A percentile compares a stretch with the other conserved stretches of the same genome.
Evolutionary conservation across 208 protist genomes (phyloP).

Genomic region (Porcisia deanei): DNA sequence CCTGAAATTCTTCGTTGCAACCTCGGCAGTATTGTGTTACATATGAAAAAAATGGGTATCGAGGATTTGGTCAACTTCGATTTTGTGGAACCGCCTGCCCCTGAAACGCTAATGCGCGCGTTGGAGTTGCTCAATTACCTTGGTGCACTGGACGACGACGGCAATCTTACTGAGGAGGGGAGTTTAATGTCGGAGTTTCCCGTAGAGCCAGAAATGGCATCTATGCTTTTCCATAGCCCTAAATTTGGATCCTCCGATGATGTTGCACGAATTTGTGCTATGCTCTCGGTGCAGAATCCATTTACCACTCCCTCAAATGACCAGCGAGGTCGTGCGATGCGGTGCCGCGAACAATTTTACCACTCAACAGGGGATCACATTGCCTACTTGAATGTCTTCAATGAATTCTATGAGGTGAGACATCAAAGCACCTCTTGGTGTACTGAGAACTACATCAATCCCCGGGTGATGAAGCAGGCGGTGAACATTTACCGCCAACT

Average conservation of each 20-base stretch:
- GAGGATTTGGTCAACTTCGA: conserved; percentile 98
- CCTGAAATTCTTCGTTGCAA: conserved; percentile 99
- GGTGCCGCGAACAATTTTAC: conserved; percentile 95
- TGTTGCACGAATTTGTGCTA: conserved; percentile 96
- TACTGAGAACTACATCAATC: conserved; percentile 98
- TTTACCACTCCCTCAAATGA: conserved; percentile 76
- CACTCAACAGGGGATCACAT: conserved; percentile 97
- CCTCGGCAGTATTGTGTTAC: conserved; percentile 96
- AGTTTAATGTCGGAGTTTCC: conserved; percentile 98
- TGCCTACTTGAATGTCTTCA: conserved; percentile 94
- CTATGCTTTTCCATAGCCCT: conserved; percentile 95
- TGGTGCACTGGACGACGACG: conserved; percentile 97
- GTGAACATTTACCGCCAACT: conserved; percentile 96
- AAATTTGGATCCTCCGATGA: conserved; percentile 96
- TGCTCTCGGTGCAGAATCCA: conserved; percentile 92
- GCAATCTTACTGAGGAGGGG: conserved; percentile 95
- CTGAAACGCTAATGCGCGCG: conserved; percentile 93
- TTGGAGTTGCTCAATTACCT: conserved; percentile 96
- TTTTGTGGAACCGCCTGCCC: conserved; percentile 98
- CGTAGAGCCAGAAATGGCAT: conserved; percentile 96
- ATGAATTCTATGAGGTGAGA: conserved; percentile 66
- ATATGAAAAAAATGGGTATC: conserved; percentile 98
- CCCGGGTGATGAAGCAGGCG: conserved; percentile 92
- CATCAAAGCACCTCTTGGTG: conserved; percentile 93
- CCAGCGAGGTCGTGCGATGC: conserved; percentile 74